Base-by-base conservation (phyloP, 2,329 filamentous ascomycete species). In the Claviceps capensis region DNA sequence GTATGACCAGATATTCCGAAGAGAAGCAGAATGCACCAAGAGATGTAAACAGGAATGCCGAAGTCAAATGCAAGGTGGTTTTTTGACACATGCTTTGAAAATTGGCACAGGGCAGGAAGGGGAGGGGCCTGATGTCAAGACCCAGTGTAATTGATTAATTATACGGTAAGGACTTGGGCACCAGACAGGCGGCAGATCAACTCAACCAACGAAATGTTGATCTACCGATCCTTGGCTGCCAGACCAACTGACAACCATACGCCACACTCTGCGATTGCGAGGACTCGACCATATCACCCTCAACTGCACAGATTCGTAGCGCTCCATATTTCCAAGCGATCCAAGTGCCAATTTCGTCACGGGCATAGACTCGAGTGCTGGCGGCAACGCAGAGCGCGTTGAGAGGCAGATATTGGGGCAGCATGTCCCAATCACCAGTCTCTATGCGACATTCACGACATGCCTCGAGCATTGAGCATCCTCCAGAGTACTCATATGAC, bases 371-470 rank as follows among this genome's bases (percentile, higher is more conserved):
- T 51, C 26, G 19, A 36, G 47, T 46, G n/a, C 38, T 14, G 19
- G 43, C 41, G n/a, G 40, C 40, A 38, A 46, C 42, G 19, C 51
- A 38, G 34, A 50, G 42, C 16, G 17, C 22, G 5, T 34, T 16
- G 17, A 22, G 14, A 38, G 17, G 22, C 13, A 26, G 7, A 30
- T 19, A 45, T 14, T 44, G 30, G 38, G 49, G 22, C 40, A 55
- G 40, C 37, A 53, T 55, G 53, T n/a, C 53, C 23, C 48, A 37
- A 30, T 42, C 47, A 47, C 47, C 54, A 19, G 49, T 40, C 48
- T 81, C 79, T 38, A 79, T 80, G 52, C 71, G 69, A 57, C 79
- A 82, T 61, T 82, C 79, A 56, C 74, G 79, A 58, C 72, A 78
- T 51, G 72, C 76, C 45, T 83, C 80, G 34, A 67, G 68, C 54